These are phyloP conservation scores for Petrea volubilis DNA, from an alignment of 257 asterid genomes.

Conservation along the genomic window DNA sequence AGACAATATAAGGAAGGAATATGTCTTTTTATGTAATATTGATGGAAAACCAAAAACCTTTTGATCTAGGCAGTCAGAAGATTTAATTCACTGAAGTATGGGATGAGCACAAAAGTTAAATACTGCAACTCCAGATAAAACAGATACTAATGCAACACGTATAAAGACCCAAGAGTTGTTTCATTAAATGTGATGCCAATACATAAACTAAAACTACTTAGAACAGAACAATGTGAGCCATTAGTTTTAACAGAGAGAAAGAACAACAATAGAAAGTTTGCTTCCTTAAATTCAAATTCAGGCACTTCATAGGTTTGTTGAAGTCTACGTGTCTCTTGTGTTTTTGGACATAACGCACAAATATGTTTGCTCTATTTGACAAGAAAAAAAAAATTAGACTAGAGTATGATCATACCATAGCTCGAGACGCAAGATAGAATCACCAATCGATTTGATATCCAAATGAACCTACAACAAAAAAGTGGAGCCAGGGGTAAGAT, in stretches of 20 bases:
- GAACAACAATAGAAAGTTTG: background rate
- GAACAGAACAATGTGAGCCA: background rate
- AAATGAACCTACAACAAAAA: slow-evolving; percentile 27
- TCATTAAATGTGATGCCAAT: background rate
- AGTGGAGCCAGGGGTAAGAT: background rate
- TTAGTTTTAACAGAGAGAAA: background rate
- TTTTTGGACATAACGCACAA: background rate
- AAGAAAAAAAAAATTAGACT: background rate
- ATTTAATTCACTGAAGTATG: background rate
- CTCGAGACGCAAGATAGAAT: slow-evolving; percentile 3
- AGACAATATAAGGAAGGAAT: background rate
- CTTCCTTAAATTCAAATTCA: background rate
- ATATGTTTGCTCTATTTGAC: too few species aligned
- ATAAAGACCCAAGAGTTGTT: background rate
- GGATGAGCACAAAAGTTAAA: too few species aligned
- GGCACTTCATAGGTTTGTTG: background rate
- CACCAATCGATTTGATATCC: slow-evolving; percentile 22
- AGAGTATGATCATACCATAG: slow-evolving; percentile 32
- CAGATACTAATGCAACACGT: background rate
- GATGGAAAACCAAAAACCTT: background rate
- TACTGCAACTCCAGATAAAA: background rate
- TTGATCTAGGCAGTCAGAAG: background rate
- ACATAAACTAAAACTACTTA: background rate
- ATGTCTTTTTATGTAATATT: background rate
- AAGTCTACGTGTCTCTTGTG: background rate